These are phyloP conservation scores for Suhomyces coccinellae DNA, from an alignment of 1,139 yeast genomes.

Conservation along the genomic window DNA sequence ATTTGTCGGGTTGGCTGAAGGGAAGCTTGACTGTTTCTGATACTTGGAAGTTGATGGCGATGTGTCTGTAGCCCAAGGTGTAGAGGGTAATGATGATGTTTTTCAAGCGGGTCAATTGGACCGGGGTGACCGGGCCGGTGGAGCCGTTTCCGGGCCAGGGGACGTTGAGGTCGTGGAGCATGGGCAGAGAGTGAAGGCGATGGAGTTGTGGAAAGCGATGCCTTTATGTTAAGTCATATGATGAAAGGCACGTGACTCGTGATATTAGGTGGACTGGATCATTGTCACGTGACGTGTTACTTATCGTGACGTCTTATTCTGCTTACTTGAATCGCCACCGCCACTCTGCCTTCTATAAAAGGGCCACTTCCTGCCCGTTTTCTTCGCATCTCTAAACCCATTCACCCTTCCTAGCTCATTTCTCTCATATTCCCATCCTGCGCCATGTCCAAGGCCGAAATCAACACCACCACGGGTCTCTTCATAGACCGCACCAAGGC, in stretches of 20 bases:
- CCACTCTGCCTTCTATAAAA: neutral
- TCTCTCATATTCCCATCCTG: neutral
- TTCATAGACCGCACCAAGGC: slow-evolving; percentile 14
- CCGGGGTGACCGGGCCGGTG: slow-evolving; percentile 36
- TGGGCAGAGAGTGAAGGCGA: too few relatives aligned
- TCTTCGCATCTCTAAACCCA: too few relatives aligned
- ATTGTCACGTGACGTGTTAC: neutral
- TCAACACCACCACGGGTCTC: slow-evolving; percentile 11
- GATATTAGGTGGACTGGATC: too few relatives aligned
- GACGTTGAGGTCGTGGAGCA: slow-evolving; percentile 69
- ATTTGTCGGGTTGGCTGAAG: slow-evolving; percentile 29
- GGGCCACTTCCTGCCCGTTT: neutral
- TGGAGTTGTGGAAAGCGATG: too few relatives aligned
- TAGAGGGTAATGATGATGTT: slow-evolving; percentile 56
- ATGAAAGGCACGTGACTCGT: neutral
- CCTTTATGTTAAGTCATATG: neutral
- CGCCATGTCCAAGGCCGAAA: slow-evolving; percentile 10
- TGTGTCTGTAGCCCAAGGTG: slow-evolving; percentile 66
- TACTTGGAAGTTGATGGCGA: slow-evolving; percentile 70
- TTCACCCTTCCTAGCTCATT: neutral
- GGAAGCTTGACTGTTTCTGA: slow-evolving; percentile 62
- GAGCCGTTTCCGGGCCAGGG: slow-evolving; percentile 72
- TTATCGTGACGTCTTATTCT: neutral
- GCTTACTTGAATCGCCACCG: neutral
- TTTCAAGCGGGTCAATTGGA: slow-evolving; percentile 46